Evolutionary conservation across 768 basidiomycete genomes (phyloP), one percentile per base, ranked within the genome.

Genomic region (Boletus reticuloceps): DNA sequence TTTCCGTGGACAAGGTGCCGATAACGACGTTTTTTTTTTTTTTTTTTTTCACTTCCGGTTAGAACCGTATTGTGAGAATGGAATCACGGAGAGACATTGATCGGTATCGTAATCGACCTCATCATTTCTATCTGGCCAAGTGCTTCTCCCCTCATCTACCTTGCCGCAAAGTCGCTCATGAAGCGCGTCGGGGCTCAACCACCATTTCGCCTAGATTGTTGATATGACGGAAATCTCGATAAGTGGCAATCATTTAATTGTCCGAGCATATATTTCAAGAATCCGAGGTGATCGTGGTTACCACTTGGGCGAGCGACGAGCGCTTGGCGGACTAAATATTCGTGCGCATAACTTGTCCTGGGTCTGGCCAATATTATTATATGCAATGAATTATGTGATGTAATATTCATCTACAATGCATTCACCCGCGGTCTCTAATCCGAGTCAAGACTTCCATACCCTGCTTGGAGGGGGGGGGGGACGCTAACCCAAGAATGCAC

Each of bases 211-310:
- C 29, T 29, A 50, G 55, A 64, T 61, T 44, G 36, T 29, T 29
- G 43, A 14, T 41, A 13, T 31, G 29, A 13, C 16, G 19, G 41
- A 51, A 46, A 58, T 56, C 56, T 55, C 55, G 54, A 64, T 58
- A 44, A 29, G 32, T 46, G 58, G 70, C 20, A 40, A 68, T 59
- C 58, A 56, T 37, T 64, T 10, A 53, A 57, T 40, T 47, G 5
- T 37, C 65, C 69, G 67, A 36, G 12, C 3, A n/a, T 22, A 4
- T 9, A 5, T 42, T 41, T 47, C 45, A 48, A 47, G 64, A n/a
- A 27, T 57, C 70, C 68, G 69, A 70, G 41, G 59, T 70, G 66
- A 72, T 64, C 69, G 65, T 60, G 58, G 54, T 46, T 48, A 37
- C 37, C 12, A 59, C 6, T 12, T 25, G 32, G 7, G 11, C n/a